Evolutionary conservation across 2,329 filamentous ascomycete genomes (phyloP).

Genomic region (Exophiala sideris): DNA sequence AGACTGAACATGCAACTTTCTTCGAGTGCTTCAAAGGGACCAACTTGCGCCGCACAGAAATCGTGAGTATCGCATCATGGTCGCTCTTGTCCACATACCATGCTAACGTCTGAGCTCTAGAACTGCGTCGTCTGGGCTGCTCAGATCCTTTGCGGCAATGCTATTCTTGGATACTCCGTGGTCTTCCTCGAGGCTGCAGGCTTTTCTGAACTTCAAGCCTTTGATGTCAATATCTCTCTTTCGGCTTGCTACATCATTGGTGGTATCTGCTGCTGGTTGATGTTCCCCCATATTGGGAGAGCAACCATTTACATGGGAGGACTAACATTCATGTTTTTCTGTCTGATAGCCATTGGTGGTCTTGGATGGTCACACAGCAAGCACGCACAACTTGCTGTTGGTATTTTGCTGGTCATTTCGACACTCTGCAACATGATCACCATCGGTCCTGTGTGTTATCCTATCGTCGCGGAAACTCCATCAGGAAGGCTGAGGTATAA

Average conservation of each 20-base stretch:
- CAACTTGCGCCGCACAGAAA: slow-evolving; percentile 43
- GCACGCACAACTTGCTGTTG: slow-evolving; percentile 34
- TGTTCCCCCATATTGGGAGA: slow-evolving; percentile 41
- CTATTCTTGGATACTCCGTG: slow-evolving; percentile 38
- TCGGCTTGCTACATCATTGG: slow-evolving; percentile 42
- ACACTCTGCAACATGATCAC: slow-evolving; percentile 56
- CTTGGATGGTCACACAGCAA: slow-evolving; percentile 30
- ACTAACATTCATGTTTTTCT: slow-evolving; percentile 39
- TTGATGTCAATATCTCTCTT: slow-evolving; percentile 41
- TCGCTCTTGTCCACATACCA: neutral
- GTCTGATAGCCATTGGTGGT: slow-evolving; percentile 36
- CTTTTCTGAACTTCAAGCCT: slow-evolving; percentile 36
- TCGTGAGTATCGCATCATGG: slow-evolving; percentile 31
- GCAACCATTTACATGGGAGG: slow-evolving; percentile 43
- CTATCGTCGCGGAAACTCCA: slow-evolving; percentile 52
- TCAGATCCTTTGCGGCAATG: slow-evolving; percentile 39
- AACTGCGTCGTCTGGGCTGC: slow-evolving; percentile 41
- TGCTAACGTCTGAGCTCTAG: slow-evolving; percentile 15
- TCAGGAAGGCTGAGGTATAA: slow-evolving; percentile 55
- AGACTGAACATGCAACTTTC: slow-evolving; percentile 27
- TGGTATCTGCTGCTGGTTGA: slow-evolving; percentile 40
- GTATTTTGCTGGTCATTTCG: slow-evolving; percentile 47
- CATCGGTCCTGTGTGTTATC: slow-evolving; percentile 55
- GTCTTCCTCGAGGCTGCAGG: slow-evolving; percentile 41
- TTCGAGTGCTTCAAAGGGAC: slow-evolving; percentile 41